phyloP scores from a whole-genome alignment of 768 basidiomycete genomes.

The Tricholoma terreum region DNA sequence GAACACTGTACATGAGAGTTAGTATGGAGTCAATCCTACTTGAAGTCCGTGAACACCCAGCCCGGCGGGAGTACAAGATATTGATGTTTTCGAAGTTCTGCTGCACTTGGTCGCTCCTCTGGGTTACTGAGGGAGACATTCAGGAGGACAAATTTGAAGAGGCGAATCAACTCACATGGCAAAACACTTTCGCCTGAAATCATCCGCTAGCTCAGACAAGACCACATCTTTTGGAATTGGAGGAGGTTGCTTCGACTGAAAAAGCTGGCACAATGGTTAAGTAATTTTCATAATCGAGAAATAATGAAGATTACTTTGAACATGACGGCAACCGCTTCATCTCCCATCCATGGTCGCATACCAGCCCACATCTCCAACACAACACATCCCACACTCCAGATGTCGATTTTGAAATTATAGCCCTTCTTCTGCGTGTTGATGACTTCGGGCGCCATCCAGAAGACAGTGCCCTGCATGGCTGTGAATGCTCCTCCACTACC shows the following conservation, averaged over 20 bases:
- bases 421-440: slow-evolving; percentile 84
- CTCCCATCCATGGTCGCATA: slow-evolving; percentile 89
- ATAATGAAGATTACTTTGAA: slow-evolving; percentile 66
- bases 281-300: background rate
- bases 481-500: slow-evolving; percentile 81
- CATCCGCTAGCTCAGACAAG: slow-evolving; percentile 71
- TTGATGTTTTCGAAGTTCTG: slow-evolving; percentile 74
- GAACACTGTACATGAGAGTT: slow-evolving; percentile 22
- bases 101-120: slow-evolving; percentile 74
- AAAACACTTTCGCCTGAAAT: slow-evolving; percentile 88
- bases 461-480: slow-evolving; percentile 96
- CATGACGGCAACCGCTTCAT: slow-evolving; percentile 90
- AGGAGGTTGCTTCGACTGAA: slow-evolving; percentile 79
- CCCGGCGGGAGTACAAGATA: slow-evolving; percentile 71
- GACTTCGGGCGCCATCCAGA: slow-evolving; percentile 99
- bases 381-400: slow-evolving; percentile 99
- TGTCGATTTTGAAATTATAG: slow-evolving; percentile 96
- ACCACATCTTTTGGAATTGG: slow-evolving; percentile 84
- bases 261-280: slow-evolving; percentile 54
- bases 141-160: slow-evolving; percentile 6
- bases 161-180: slow-evolving; percentile 66
- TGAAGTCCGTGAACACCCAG: slow-evolving; percentile 73
- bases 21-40: slow-evolving; percentile 36
- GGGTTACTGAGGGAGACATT: slow-evolving; percentile 57
- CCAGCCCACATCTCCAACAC: slow-evolving; percentile 99